These are phyloP conservation scores for Cyclocybe aegerita DNA, from an alignment of 768 basidiomycete genomes.

Conservation along the genomic window DNA sequence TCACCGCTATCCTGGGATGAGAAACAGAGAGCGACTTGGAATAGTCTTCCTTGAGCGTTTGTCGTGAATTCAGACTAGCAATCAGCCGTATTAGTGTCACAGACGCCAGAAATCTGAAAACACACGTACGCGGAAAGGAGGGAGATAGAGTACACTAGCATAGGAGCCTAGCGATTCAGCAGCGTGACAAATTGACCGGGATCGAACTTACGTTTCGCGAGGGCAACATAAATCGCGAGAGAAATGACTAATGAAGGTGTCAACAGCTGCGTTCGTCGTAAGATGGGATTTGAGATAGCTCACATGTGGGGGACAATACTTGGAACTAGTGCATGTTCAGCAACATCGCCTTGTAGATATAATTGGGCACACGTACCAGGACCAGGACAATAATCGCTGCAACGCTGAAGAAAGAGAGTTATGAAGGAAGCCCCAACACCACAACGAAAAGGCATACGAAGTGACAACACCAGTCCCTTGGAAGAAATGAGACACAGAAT, in stretches of 20 bases:
- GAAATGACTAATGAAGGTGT: neutral
- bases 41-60: too few species aligned
- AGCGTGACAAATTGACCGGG: neutral
- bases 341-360: too few species aligned
- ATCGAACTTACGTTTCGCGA: constrained; percentile 3
- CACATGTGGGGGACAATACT: neutral
- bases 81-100: too few species aligned
- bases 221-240: neutral
- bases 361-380: neutral
- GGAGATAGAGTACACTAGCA: constrained; percentile 5
- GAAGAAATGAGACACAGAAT: neutral
- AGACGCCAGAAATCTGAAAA: too few species aligned
- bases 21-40: too few species aligned
- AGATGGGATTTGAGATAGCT: neutral
- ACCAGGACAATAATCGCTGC: constrained; percentile 1
- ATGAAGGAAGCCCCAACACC: too few species aligned
- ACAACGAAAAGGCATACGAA: too few species aligned
- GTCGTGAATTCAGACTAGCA: too few species aligned
- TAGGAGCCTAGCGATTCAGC: neutral
- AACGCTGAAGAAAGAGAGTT: too few species aligned
- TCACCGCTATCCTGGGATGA: too few species aligned
- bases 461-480: constrained; percentile 7
- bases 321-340: too few species aligned
- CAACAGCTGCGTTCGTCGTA: neutral
- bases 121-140: neutral